Conservation (phyloP, 306 rosid genomes). For the Boehmeria nivea region DNA sequence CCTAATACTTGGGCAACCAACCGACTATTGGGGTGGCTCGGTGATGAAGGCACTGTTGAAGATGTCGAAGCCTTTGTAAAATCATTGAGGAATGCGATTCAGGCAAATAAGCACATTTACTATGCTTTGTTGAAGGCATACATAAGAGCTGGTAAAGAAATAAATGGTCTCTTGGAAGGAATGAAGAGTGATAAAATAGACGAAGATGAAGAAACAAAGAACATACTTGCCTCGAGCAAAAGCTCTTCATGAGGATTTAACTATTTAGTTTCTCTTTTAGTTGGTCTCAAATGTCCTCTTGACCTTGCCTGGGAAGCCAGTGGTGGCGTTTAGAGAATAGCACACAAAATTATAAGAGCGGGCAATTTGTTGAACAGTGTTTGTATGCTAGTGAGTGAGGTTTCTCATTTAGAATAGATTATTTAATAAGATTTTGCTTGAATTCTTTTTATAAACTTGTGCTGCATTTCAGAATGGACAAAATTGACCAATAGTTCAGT, state of each 20-base stretch:
- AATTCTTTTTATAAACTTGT: too few relatives aligned
- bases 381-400: too few relatives aligned
- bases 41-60: constrained; percentile 48
- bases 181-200: constrained; percentile 49
- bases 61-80: constrained; percentile 53
- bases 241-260: not conserved
- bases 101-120: constrained; percentile 42
- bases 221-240: constrained; percentile 31
- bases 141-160: constrained; percentile 48
- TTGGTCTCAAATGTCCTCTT: too few relatives aligned
- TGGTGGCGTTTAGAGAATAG: too few relatives aligned
- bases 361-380: too few relatives aligned
- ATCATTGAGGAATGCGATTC: constrained; percentile 33
- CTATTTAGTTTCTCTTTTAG: too few relatives aligned
- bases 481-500: too few relatives aligned
- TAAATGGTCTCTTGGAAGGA: constrained; percentile 35
- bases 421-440: too few relatives aligned
- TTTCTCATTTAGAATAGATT: too few relatives aligned
- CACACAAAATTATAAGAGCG: too few relatives aligned
- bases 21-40: constrained; percentile 49
- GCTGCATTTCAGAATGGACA: too few relatives aligned
- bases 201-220: constrained; percentile 35
- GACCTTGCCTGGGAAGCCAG: too few relatives aligned
- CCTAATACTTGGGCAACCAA: constrained; percentile 38
- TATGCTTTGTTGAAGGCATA: constrained; percentile 48